Evolutionary conservation across 768 basidiomycete genomes (phyloP), one percentile per base, ranked within the genome.

Genomic region (Artomyces pyxidatus): DNA sequence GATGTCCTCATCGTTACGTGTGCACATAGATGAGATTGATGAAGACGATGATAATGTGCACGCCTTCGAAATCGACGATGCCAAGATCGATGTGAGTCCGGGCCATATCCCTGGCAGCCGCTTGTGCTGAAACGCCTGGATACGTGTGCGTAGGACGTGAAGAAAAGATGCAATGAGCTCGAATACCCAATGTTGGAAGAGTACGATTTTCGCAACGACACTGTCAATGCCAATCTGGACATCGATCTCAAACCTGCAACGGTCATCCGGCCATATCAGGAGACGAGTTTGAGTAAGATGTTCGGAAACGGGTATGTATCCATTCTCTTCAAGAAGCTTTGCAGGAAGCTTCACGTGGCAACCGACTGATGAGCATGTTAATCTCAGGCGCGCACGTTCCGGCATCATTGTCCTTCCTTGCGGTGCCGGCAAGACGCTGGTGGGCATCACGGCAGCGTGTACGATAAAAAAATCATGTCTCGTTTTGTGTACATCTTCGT

Each of bases 401-500:
- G 96, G 96, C 2, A 98, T 99, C 59, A 98, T 99, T 54, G 96
- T 99, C 1, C 73, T 99, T 19, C 96, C 96, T 27, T 99, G 96
- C 63, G 96, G 96, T 46, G 96, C 96, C 37, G 96, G 96, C 27
- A 99, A 99, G 72, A 99, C 96, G 11, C 76, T 99, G 4, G 96
- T 99, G 9, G 96, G 96, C n/a, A 97, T 99, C 61, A 98, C 95
- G 2, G 96, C 96, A 10, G 96, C 96, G 16, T 97, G 95, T 62
- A 99, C 96, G 23, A 94, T 99, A 71, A 97, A 97, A 73, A 99
- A 99, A 70, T 96, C 93, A 21, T 95, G 92, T 63, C 76, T 99
- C 16, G 94, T 99, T 12, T 72, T 99, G 38, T 98, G 95, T 68
- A 99, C 96, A 21, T 97, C 95, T 42, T 93, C 91, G 93, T 96